phyloP scores from a whole-genome alignment of 2,329 filamentous ascomycete species.

The Raffaelea deltoideospora region DNA sequence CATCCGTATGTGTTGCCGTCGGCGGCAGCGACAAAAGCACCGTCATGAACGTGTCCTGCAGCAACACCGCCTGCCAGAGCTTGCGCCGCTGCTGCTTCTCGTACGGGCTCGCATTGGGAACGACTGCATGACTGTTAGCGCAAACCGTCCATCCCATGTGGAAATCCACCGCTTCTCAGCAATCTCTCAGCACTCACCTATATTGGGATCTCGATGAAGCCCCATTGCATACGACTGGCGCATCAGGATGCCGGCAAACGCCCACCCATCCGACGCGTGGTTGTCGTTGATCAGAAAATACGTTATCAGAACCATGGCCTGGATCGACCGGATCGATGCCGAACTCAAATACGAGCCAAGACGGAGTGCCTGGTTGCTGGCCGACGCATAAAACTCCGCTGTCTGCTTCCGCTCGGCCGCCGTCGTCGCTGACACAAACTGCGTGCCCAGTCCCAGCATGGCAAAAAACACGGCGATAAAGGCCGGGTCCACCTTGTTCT shows the following conservation, averaged over 20 bases:
- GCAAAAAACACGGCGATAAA: slow-evolving; percentile 61
- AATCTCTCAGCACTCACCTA: too few relatives aligned
- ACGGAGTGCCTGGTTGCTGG: slow-evolving; percentile 61
- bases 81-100: slow-evolving; percentile 70
- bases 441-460: slow-evolving; percentile 64
- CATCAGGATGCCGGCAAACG: slow-evolving; percentile 63
- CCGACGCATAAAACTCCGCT: slow-evolving; percentile 69
- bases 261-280: slow-evolving; percentile 69
- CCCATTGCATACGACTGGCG: slow-evolving; percentile 73
- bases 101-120: slow-evolving; percentile 48
- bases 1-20: slow-evolving; percentile 65
- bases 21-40: slow-evolving; percentile 65
- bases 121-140: slow-evolving; percentile 29
- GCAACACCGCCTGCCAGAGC: slow-evolving; percentile 66
- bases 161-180: too few relatives aligned
- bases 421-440: slow-evolving; percentile 50
- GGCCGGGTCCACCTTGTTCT: slow-evolving; percentile 46
- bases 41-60: slow-evolving; percentile 71
- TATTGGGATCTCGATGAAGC: slow-evolving; percentile 63
- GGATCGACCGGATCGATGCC: slow-evolving; percentile 56
- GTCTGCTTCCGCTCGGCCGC: slow-evolving; percentile 54
- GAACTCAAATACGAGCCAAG: slow-evolving; percentile 65
- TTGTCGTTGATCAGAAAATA: slow-evolving; percentile 82
- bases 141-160: too few relatives aligned
- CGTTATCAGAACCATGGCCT: slow-evolving; percentile 68